phyloP scores from a whole-genome alignment of 2,329 filamentous ascomycete genomes.

The Ceratocystis papillata region DNA sequence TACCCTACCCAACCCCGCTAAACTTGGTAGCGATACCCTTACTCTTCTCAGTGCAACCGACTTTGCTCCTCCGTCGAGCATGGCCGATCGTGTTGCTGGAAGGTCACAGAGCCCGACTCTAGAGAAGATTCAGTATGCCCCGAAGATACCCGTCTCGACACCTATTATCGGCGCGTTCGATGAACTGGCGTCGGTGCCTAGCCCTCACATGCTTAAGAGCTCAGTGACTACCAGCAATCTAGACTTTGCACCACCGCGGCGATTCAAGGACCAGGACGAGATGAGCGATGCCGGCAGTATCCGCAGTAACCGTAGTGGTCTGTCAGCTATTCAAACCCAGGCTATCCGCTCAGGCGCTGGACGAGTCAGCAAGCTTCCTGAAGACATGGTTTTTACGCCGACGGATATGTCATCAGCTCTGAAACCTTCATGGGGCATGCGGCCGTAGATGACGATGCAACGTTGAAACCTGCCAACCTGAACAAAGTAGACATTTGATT shows the following conservation, averaged over 20 bases:
- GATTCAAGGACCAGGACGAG: slow-evolving; percentile 51
- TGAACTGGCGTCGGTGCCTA: slow-evolving; percentile 73
- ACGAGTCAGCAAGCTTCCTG: slow-evolving; percentile 72
- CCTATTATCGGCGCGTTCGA: slow-evolving; percentile 77
- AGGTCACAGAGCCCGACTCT: slow-evolving; percentile 53
- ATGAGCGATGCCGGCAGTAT: slow-evolving; percentile 59
- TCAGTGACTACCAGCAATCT: slow-evolving; percentile 67
- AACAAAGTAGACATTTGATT: slow-evolving; percentile 16
- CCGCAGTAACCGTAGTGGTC: slow-evolving; percentile 55
- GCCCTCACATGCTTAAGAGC: slow-evolving; percentile 71
- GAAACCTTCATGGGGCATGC: slow-evolving; percentile 50
- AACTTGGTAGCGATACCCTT: slow-evolving; percentile 72
- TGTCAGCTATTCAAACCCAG: slow-evolving; percentile 57
- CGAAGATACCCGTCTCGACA: slow-evolving; percentile 60
- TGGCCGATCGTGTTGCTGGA: slow-evolving; percentile 59
- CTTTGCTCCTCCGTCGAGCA: slow-evolving; percentile 68
- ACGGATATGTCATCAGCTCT: slow-evolving; percentile 52
- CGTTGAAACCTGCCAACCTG: slow-evolving; percentile 13
- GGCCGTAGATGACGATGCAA: slow-evolving; percentile 30
- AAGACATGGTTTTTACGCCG: slow-evolving; percentile 67
- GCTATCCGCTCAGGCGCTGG: slow-evolving; percentile 76
- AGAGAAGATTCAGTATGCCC: slow-evolving; percentile 61
- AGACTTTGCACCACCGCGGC: slow-evolving; percentile 70
- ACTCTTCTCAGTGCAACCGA: slow-evolving; percentile 59
- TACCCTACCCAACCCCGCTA: slow-evolving; percentile 73